Evolutionary conservation across 2,329 filamentous ascomycete genomes (phyloP), one percentile per base, ranked within the genome.

Genomic region (Corinectria fuckeliana): DNA sequence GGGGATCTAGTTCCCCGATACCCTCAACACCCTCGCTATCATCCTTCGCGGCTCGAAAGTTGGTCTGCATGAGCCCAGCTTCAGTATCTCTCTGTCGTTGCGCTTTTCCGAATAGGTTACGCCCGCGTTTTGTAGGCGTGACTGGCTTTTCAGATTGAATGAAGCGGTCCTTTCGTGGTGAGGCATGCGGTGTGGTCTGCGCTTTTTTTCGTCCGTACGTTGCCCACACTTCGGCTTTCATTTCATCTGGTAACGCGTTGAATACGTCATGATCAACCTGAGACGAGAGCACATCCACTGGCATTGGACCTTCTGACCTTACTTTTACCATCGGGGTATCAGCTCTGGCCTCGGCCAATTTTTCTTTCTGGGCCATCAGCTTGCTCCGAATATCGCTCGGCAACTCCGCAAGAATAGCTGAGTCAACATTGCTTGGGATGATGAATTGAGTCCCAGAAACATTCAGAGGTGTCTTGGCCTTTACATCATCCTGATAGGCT

Each of bases 361-460:
- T 70, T 9, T 72, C 72, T 57, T 77, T 80, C 69, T 90, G 88
- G 8, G 83, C 84, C 61, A 91, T 81, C 9, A 98, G 82, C 70
- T 86, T 91, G 28, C 86, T 88, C 60, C 92, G 85, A 63, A 98
- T 97, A 71, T 96, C 92, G 28, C 81, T 82, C 0, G 94, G 94
- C 3, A 99, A 81, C 69, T 96, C 93, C 1, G 90, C 90, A 3
- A 98, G 77, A 0, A 97, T 89, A n/a, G 83, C 81, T 0, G 90
- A 88, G 71, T 99, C 95, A 2, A 91, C 85, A 66, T 97, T 91
- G 1, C 85, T 85, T 0, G 95, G 95, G 67, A 99, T 82, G 45
- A 98, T 86, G 70, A 99, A 99, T 70, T 99, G 95, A 0, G 94
- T 97, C 2, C 94, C 92, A 3, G 87, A 81, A 3, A 92, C 85